Evolutionary conservation across 164 flowering plant genomes (phyloP), one percentile per base, ranked within the genome.

Genomic region (Magnolia kwangsiensis): DNA sequence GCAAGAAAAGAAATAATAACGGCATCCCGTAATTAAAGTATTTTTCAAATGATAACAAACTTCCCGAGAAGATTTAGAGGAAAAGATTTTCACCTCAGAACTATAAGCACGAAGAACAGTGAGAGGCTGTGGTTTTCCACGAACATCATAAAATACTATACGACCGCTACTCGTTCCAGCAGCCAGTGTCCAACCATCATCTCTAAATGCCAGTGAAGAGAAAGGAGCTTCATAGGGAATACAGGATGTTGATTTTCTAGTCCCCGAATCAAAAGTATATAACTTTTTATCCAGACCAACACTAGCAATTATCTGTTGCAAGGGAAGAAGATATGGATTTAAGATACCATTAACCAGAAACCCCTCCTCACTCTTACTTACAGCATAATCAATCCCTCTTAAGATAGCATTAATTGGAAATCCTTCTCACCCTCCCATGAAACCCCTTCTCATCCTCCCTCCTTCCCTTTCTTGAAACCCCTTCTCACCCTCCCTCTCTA

Each of bases 101-200:
- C 87, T 89, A 81, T 86, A 96, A 80, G 99, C 97, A 78, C 88
- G 97, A 76, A 94, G 93, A 78, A 91, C 92, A 68, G 87, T 90
- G 61, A 90, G 74, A 66, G 98, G 99, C 76, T 96, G 92, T 77
- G 93, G 94, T 81, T 94, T 96, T 79, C 95, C 98, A 73, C 99
- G 99, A 71, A 94, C 87, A 81, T 96, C 99, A 83, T 96, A 96
- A 77, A 96, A 92, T 11, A 90, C 98, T 50, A 96, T 89, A 29
- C 90, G 87, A 4, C 99, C 99, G 85, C 79, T 87, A 81, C 88
- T 89, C 75, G 99, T 96, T 80, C 99, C 99, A 82, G 96, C 97
- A 73, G 99, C 98, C 74, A 96, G 84, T 76, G 83, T 82, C 87
- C 82, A 87, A 77, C 97, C 98, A 83, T 94, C 98, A 85, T 96